Percentiles rank a stretch among this genome's conserved stretches.
Conservation (phyloP, 2,329 filamentous ascomycete species). For the Pseudocercospora macadamiae region DNA sequence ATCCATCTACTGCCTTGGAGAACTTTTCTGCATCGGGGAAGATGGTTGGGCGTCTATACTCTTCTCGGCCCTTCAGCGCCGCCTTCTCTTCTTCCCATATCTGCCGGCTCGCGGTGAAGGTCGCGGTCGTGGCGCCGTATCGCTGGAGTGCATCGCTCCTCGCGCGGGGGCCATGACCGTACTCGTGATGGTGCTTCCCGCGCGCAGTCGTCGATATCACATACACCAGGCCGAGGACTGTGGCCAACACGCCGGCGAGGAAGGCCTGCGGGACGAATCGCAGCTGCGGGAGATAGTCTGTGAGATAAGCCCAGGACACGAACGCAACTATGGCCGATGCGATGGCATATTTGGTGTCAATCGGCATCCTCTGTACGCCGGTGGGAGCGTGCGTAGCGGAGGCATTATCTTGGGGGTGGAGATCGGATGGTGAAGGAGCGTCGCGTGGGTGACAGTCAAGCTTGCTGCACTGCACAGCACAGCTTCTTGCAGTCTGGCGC, state of each 20-base stretch:
- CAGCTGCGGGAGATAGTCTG: constrained; percentile 79
- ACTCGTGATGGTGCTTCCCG: constrained; percentile 36
- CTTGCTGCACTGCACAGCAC: too few relatives aligned
- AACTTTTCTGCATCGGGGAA: constrained; percentile 76
- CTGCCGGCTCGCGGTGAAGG: constrained; percentile 35
- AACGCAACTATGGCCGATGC: constrained; percentile 71
- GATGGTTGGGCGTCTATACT: constrained; percentile 70
- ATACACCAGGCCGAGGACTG: constrained; percentile 59
- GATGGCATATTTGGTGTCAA: constrained; percentile 73
- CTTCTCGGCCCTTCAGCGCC: constrained; percentile 65
- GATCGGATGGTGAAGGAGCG: not conserved
- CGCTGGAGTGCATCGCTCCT: constrained; percentile 19
- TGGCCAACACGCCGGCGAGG: constrained; percentile 64
- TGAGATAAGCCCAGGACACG: constrained; percentile 83
- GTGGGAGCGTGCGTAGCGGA: constrained; percentile 15
- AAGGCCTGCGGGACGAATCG: constrained; percentile 88
- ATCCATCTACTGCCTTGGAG: constrained; percentile 75
- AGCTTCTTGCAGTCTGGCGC: too few relatives aligned
- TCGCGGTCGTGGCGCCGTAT: constrained; percentile 25
- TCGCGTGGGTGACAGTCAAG: not conserved
- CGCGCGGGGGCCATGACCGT: not conserved
- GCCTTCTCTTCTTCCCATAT: constrained; percentile 73
- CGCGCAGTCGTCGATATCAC: constrained; percentile 66
- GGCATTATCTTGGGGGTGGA: constrained; percentile 19
- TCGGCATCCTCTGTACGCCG: constrained; percentile 56